phyloP scores from a whole-genome alignment of 1,139 yeast species.

The Pichia sp. region DNA sequence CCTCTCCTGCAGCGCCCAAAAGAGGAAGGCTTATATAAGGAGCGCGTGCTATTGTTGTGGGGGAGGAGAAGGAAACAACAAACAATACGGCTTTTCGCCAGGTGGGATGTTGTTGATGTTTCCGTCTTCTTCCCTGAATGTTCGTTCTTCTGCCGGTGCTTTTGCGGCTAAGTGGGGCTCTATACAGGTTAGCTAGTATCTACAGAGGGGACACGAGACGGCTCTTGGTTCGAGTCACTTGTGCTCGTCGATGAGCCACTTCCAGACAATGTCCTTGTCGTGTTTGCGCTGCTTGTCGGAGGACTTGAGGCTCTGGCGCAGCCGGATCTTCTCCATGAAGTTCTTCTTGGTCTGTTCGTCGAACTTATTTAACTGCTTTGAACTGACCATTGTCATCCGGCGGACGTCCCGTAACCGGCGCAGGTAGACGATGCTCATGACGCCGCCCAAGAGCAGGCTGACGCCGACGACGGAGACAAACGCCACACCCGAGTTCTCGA shows the following conservation, averaged over 20 bases:
- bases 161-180: neutral
- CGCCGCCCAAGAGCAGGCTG: conserved; percentile 44
- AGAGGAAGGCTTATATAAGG: neutral
- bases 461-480: conserved; percentile 56
- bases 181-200: neutral
- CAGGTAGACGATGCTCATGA: conserved; percentile 42
- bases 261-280: conserved; percentile 64
- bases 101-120: neutral
- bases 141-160: too few species aligned
- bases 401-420: conserved; percentile 45
- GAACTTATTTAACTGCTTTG: conserved; percentile 22
- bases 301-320: neutral
- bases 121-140: neutral
- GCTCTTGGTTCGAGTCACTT: neutral
- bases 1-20: neutral
- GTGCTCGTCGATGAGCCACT: conserved; percentile 61
- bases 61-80: neutral
- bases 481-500: conserved; percentile 71
- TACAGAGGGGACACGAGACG: too few species aligned
- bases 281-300: conserved; percentile 21
- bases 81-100: neutral
- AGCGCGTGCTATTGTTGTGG: neutral
- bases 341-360: conserved; percentile 23
- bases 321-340: conserved; percentile 12
- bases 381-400: conserved; percentile 43